phyloP scores from a whole-genome alignment of 495 filamentous ascomycete species.

The Poronia punctata region DNA sequence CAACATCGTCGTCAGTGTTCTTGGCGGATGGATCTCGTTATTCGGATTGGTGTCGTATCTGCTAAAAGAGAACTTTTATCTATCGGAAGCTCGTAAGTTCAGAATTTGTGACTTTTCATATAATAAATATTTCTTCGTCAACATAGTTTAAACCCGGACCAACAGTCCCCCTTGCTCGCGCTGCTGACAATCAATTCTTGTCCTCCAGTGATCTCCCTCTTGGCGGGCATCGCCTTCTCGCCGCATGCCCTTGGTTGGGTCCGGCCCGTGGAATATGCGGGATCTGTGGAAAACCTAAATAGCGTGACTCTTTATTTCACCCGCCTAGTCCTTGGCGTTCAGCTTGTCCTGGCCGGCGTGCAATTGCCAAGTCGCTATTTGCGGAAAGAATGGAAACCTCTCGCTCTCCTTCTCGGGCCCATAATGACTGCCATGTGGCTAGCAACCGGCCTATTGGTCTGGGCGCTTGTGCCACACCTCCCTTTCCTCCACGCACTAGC shows the following conservation, averaged over 20 bases:
- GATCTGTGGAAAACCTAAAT: slow-evolving; percentile 38
- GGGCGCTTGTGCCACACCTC: slow-evolving; percentile 68
- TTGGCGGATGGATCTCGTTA: slow-evolving; percentile 82
- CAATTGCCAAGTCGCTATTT: slow-evolving; percentile 88
- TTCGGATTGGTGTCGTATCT: slow-evolving; percentile 88
- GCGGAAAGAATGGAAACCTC: slow-evolving; percentile 68
- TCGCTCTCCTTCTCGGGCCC: slow-evolving; percentile 72
- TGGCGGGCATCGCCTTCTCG: slow-evolving; percentile 72
- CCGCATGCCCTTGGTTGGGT: slow-evolving; percentile 74
- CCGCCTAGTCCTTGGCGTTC: slow-evolving; percentile 82
- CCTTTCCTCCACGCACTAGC: slow-evolving; percentile 70
- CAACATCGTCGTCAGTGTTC: slow-evolving; percentile 75
- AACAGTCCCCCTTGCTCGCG: background rate
- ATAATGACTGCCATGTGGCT: slow-evolving; percentile 89
- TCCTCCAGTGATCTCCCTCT: slow-evolving; percentile 65
- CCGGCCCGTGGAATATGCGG: slow-evolving; percentile 69
- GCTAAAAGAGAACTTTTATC: slow-evolving; percentile 82
- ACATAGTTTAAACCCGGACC: no score
- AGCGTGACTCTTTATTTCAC: slow-evolving; percentile 69
- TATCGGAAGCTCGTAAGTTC: slow-evolving; percentile 80
- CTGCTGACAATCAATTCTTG: background rate
- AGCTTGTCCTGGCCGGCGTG: slow-evolving; percentile 82
- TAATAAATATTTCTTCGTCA: no score
- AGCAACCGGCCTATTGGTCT: slow-evolving; percentile 68
- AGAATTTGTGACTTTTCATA: no score